Evolutionary conservation across 768 basidiomycete genomes (phyloP).

Genomic region (Trametes cubensis): DNA sequence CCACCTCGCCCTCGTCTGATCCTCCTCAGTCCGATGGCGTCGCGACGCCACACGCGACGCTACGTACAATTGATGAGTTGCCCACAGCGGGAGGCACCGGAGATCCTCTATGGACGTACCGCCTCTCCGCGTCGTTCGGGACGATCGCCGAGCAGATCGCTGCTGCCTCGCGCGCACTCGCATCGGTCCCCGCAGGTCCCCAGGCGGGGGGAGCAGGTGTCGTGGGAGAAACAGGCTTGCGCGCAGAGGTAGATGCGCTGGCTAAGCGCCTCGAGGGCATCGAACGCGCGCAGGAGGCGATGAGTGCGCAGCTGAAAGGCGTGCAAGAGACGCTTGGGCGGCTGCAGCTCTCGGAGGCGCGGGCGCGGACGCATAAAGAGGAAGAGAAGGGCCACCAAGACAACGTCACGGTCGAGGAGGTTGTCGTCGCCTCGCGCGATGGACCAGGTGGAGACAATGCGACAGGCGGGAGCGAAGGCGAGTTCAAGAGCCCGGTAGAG

Average conservation of each 20-base stretch:
- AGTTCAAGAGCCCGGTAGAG: slow-evolving; percentile 31
- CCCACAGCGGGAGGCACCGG: background rate
- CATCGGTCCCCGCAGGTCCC: slow-evolving; percentile 24
- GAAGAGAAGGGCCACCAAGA: slow-evolving; percentile 11
- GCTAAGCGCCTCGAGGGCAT: slow-evolving; percentile 35
- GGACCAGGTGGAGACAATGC: background rate
- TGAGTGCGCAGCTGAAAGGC: slow-evolving; percentile 37
- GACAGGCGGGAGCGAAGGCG: slow-evolving; percentile 31
- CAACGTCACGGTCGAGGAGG: slow-evolving; percentile 2
- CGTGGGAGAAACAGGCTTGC: slow-evolving; percentile 8
- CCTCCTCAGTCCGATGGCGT: background rate
- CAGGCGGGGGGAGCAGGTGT: background rate
- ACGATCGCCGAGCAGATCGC: slow-evolving; percentile 45
- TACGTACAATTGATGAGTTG: background rate
- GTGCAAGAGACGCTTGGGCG: slow-evolving; percentile 33
- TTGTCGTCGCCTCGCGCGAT: slow-evolving; percentile 21
- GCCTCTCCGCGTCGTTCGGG: slow-evolving; percentile 42
- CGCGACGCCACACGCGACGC: background rate
- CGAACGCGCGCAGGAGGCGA: slow-evolving; percentile 37
- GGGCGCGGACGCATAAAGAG: slow-evolving; percentile 2
- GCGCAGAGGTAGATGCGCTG: slow-evolving; percentile 26
- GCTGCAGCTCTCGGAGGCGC: slow-evolving; percentile 1
- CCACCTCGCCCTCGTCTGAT: slow-evolving; percentile 19
- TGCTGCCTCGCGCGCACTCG: slow-evolving; percentile 44
- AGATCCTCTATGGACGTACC: slow-evolving; percentile 34